These are phyloP conservation scores for Domatiomyces catenatus DNA, from an alignment of 2,329 filamentous ascomycete genomes.

Conservation along the genomic window DNA sequence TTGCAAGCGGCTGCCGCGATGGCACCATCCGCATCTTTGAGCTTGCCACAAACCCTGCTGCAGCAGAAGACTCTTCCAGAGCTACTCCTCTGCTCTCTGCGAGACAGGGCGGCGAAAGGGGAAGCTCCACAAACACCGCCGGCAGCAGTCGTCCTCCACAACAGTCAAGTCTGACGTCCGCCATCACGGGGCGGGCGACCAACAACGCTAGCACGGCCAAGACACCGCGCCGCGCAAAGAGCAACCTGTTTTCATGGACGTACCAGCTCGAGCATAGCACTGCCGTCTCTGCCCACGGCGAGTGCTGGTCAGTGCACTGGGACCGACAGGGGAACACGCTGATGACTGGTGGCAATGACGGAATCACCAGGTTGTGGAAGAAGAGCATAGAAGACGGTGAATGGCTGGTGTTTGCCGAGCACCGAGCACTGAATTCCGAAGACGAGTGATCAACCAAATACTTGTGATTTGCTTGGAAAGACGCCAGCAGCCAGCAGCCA, in stretches of 20 bases:
- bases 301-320: slow-evolving; percentile 15
- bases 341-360: slow-evolving; percentile 14
- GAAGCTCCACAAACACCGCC: too few relatives aligned
- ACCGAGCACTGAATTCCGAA: slow-evolving; percentile 1
- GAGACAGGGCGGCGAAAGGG: not conserved
- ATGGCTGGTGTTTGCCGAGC: slow-evolving; percentile 12
- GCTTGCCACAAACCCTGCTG: slow-evolving; percentile 28
- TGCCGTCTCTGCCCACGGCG: slow-evolving; percentile 7
- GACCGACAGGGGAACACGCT: slow-evolving; percentile 14
- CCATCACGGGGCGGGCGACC: slow-evolving; percentile 11
- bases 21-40: slow-evolving; percentile 81
- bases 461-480: too few relatives aligned
- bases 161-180: slow-evolving; percentile 17
- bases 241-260: not conserved
- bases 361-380: slow-evolving; percentile 11
- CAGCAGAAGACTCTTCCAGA: not conserved
- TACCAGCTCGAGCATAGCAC: not conserved
- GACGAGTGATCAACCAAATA: not conserved
- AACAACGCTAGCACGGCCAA: not conserved
- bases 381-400: slow-evolving; percentile 7
- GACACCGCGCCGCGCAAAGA: not conserved
- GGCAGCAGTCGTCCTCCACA: not conserved
- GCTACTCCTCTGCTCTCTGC: not conserved
- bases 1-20: slow-evolving; percentile 87
- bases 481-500: too few relatives aligned